phyloP scores from a whole-genome alignment of 1,139 yeast species.

The Magnusiomyces ingens region DNA sequence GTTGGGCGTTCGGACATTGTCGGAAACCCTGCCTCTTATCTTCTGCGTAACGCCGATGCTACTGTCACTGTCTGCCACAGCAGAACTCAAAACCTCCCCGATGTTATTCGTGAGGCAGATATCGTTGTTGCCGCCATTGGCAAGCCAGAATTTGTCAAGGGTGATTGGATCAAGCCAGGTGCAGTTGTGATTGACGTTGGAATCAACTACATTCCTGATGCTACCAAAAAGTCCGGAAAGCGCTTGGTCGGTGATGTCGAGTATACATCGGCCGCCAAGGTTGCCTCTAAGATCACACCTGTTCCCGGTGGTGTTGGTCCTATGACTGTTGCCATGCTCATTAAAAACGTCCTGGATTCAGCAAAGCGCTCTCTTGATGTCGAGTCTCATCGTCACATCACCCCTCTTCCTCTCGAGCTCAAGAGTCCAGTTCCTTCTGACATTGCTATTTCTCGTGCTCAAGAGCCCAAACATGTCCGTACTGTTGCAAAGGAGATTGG shows the following conservation, averaged over 20 bases:
- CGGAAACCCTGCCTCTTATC: constrained; percentile 83
- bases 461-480: constrained; percentile 75
- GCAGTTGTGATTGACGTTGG: constrained; percentile 94
- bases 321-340: constrained; percentile 95
- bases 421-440: constrained; percentile 91
- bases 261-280: constrained; percentile 55
- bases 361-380: constrained; percentile 46
- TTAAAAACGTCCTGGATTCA: constrained; percentile 76
- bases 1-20: constrained; percentile 95
- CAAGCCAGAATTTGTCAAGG: constrained; percentile 72
- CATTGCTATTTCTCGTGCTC: constrained; percentile 83
- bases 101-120: constrained; percentile 66
- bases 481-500: constrained; percentile 82
- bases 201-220: constrained; percentile 78
- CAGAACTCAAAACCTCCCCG: constrained; percentile 55
- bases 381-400: constrained; percentile 29
- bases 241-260: constrained; percentile 94
- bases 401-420: constrained; percentile 61
- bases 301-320: constrained; percentile 99
- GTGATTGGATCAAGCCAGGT: constrained; percentile 81
- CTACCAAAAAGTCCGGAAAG: constrained; percentile 71
- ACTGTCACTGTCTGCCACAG: constrained; percentile 87
- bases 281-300: constrained; percentile 82
- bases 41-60: constrained; percentile 72
- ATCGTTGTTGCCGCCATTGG: constrained; percentile 92